A percentile compares a stretch with the other conserved stretches of the same genome.
Conservation (phyloP, 441 rosid genomes). For the Manihot esculenta region DNA sequence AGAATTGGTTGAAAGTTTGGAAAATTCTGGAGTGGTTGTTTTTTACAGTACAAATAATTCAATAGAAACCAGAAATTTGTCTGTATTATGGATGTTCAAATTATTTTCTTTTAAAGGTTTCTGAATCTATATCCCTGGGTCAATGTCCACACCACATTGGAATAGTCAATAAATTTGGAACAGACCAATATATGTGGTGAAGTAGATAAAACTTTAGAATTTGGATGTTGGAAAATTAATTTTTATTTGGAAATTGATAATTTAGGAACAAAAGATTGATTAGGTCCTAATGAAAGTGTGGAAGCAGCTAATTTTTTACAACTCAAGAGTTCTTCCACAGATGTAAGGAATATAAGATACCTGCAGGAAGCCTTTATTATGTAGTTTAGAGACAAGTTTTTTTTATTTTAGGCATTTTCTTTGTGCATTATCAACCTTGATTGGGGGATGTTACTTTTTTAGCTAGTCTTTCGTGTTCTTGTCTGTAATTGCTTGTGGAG, state of each 20-base stretch:
- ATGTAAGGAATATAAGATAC: neutral
- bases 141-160: neutral
- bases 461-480: neutral
- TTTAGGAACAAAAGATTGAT: neutral
- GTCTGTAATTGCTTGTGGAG: neutral
- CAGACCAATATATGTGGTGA: neutral
- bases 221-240: neutral
- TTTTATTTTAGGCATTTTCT: neutral
- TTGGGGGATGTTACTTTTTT: neutral
- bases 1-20: constrained; percentile 2
- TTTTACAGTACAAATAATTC: neutral
- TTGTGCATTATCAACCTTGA: neutral
- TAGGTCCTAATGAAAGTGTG: neutral
- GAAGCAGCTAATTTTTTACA: neutral
- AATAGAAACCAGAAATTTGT: neutral
- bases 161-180: neutral
- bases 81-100: neutral
- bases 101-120: neutral
- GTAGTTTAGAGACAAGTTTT: neutral
- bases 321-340: neutral
- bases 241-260: neutral
- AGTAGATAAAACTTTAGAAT: neutral
- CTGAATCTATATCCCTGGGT: neutral
- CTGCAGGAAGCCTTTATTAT: neutral
- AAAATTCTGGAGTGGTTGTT: constrained; percentile 15